Evolutionary conservation across 495 filamentous ascomycete genomes (phyloP), one percentile per base, ranked within the genome.

Genomic region (Neurospora tetraspora): DNA sequence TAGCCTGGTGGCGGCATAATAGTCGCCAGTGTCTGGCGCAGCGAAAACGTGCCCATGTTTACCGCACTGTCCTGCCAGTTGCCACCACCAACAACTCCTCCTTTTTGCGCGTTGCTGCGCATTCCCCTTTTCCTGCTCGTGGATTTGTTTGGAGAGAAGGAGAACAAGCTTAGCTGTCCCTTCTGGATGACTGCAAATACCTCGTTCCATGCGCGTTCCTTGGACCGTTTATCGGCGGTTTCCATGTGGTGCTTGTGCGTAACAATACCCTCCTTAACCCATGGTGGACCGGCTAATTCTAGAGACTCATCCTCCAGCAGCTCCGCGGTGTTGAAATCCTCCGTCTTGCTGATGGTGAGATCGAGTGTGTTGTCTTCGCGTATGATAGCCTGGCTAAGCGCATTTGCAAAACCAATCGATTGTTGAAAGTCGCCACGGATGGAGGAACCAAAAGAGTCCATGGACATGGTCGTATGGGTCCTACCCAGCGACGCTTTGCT

Each of bases 101-200:
- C 88, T 68, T 82, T 80, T 23, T 82, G 71, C 40, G 77, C 82
- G 69, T 73, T 45, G 71, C 72, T 78, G 42, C 83, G 81, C 3
- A 71, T 27, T 76, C 91, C 91, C 47, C 86, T 83, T 78, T 93
- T 93, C 73, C 89, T 88, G 18, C 92, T 89, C 78, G 90, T 85
- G 0, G 91, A 91, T 76, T 94, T 94, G 72, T 85, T 87, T 3
- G 90, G 87, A 20, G 90, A 89, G 84, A 99, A 99, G 0, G 93
- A 95, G 81, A 99, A 99, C 4, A 99, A 85, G 40, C 93, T 93
- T 86, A 99, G 89, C 82, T 91, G 93, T n/a, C 96, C 96, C 76
- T 96, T 96, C 74, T 97, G 93, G 73, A 99, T 92, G 45, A 99
- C 96, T n/a, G 95, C 96, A 79, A 99, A 99, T 70, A 93, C 93